These are phyloP conservation scores for Penicillium sp. DNA, from an alignment of 2,329 filamentous ascomycete genomes.

Conservation along the genomic window DNA sequence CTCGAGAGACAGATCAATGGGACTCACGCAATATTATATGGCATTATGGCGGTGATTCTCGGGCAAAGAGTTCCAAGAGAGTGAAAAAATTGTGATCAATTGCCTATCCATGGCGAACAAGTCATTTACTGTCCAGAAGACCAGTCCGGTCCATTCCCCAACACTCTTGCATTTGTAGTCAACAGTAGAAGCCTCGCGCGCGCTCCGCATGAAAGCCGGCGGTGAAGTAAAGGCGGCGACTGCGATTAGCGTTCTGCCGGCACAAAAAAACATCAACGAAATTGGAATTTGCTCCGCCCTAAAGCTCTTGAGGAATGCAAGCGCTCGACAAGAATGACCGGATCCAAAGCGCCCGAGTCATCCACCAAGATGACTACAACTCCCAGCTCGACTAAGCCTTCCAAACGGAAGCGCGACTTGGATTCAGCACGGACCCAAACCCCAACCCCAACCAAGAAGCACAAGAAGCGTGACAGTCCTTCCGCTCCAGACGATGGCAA, in stretches of 20 bases:
- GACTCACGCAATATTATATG: constrained; percentile 69
- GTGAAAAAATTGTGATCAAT: neutral
- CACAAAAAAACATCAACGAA: constrained; percentile 19
- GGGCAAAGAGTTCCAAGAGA: constrained; percentile 14
- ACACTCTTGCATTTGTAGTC: neutral
- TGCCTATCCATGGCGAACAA: constrained; percentile 23
- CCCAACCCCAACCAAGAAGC: constrained; percentile 41
- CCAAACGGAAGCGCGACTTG: constrained; percentile 37
- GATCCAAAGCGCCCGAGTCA: constrained; percentile 47
- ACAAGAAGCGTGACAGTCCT: constrained; percentile 28
- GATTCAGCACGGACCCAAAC: constrained; percentile 28
- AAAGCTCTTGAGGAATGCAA: constrained; percentile 9
- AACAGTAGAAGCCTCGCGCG: neutral
- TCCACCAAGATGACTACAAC: constrained; percentile 21
- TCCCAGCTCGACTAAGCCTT: constrained; percentile 24
- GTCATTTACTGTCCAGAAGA: neutral
- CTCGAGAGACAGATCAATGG: neutral
- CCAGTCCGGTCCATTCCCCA: neutral
- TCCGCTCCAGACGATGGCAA: constrained; percentile 31
- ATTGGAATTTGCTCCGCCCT: constrained; percentile 11
- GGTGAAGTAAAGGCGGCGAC: constrained; percentile 5
- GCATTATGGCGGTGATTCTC: constrained; percentile 50
- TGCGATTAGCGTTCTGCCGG: constrained; percentile 19
- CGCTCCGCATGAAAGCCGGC: neutral
- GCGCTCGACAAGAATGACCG: constrained; percentile 41